Evolutionary conservation across 2,329 filamentous ascomycete species (phyloP).

Genomic region (Cylindrodendrum hubeiense): DNA sequence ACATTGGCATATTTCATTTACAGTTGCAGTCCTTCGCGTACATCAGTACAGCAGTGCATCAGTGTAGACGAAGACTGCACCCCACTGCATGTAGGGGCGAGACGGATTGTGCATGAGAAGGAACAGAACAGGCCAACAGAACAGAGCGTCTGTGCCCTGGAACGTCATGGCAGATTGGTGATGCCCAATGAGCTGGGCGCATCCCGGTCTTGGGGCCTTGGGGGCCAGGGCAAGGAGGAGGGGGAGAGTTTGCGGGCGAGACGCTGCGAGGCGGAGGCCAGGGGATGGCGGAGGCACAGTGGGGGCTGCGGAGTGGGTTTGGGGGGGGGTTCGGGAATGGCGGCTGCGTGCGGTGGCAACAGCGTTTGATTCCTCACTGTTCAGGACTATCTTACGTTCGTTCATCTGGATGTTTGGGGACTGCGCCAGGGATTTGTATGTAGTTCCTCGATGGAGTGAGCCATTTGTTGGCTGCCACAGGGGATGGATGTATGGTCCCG

Average conservation of each 20-base stretch:
- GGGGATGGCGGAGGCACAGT: not conserved
- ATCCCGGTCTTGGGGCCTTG: conserved; percentile 24
- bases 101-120: not conserved
- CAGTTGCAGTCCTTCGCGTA: too few species aligned
- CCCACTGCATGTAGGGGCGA: too few species aligned
- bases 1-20: too few species aligned
- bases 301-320: too few species aligned
- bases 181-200: conserved; percentile 36
- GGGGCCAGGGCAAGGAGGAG: conserved; percentile 4
- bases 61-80: too few species aligned
- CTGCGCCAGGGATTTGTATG: not conserved
- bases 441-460: not conserved
- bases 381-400: too few species aligned
- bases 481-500: not conserved
- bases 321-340: too few species aligned
- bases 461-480: not conserved
- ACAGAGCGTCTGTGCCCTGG: not conserved
- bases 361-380: too few species aligned
- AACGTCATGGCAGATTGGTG: not conserved
- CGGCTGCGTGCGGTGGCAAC: too few species aligned
- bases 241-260: conserved; percentile 14
- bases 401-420: not conserved
- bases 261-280: not conserved
- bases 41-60: too few species aligned
- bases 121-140: not conserved